phyloP scores from a whole-genome alignment of 352 stramenopile species.

The Phytopythium boreale region DNA sequence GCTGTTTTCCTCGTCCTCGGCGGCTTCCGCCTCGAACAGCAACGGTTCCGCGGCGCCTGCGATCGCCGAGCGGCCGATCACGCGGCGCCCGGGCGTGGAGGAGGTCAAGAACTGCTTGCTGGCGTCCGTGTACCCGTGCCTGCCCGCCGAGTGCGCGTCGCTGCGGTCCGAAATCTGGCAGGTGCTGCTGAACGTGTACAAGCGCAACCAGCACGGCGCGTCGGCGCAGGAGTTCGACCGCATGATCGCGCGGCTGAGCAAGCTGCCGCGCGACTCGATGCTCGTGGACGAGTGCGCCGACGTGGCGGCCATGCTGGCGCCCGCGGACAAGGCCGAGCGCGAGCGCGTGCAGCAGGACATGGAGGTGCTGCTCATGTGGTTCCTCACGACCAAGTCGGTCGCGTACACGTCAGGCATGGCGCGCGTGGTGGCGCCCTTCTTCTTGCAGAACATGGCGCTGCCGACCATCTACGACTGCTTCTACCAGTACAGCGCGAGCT shows the following conservation, averaged over 20 bases:
- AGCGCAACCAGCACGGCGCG: slow-evolving; percentile 68
- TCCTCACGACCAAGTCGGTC: slow-evolving; percentile 78
- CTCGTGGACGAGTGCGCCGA: slow-evolving; percentile 54
- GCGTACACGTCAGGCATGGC: slow-evolving; percentile 74
- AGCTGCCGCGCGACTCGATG: slow-evolving; percentile 59
- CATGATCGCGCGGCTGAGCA: slow-evolving; percentile 59
- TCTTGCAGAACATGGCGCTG: slow-evolving; percentile 64
- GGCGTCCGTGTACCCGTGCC: slow-evolving; percentile 35
- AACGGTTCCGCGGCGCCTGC: slow-evolving; percentile 4
- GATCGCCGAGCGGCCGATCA: slow-evolving; percentile 41
- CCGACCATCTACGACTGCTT: slow-evolving; percentile 85
- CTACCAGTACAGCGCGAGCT: slow-evolving; percentile 78
- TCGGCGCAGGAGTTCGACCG: slow-evolving; percentile 72
- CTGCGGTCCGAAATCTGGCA: slow-evolving; percentile 79
- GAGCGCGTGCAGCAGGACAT: slow-evolving; percentile 54
- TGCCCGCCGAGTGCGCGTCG: slow-evolving; percentile 46
- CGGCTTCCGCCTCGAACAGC: slow-evolving; percentile 11
- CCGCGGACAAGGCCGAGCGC: slow-evolving; percentile 14
- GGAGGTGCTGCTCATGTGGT: slow-evolving; percentile 78
- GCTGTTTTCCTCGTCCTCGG: slow-evolving; percentile 50
- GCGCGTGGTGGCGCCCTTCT: slow-evolving; percentile 70
- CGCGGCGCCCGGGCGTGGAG: slow-evolving; percentile 67
- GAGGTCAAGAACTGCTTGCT: slow-evolving; percentile 67
- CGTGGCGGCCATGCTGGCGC: slow-evolving; percentile 36
- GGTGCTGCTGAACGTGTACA: slow-evolving; percentile 79